Conservation (phyloP, 2,329 filamentous ascomycete species). For the Fusarium metavorans region DNA sequence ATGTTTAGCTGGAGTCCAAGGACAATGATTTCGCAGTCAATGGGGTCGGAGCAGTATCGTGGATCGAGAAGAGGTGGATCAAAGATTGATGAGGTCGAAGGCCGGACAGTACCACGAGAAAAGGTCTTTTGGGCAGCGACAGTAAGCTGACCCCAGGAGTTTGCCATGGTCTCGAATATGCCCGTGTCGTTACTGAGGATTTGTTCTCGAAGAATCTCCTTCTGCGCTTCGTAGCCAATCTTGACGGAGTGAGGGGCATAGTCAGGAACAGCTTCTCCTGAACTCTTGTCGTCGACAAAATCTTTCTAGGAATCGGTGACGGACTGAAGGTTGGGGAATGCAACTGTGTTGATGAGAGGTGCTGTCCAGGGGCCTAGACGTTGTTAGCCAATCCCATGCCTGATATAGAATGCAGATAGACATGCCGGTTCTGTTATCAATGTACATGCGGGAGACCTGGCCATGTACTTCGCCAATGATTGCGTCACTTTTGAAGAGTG, state of each 20-base stretch:
- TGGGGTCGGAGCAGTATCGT: conserved; percentile 24
- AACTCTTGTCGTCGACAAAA: conserved; percentile 8
- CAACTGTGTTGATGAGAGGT: conserved; percentile 23
- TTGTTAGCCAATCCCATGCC: not conserved
- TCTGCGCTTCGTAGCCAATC: conserved; percentile 17
- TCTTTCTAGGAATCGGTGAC: conserved; percentile 7
- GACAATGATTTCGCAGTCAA: conserved; percentile 26
- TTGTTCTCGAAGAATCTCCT: conserved; percentile 6
- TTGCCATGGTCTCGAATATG: conserved; percentile 24
- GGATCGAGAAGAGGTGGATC: conserved; percentile 13
- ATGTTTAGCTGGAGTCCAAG: conserved; percentile 25
- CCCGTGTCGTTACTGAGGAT: conserved; percentile 13
- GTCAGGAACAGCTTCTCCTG: not conserved
- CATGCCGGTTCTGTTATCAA: conserved; percentile 17
- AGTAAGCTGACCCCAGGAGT: conserved; percentile 18
- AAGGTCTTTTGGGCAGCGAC: conserved; percentile 30
- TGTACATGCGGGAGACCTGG: conserved; percentile 10
- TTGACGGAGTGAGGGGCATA: conserved; percentile 6
- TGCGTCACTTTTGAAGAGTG: conserved; percentile 13
- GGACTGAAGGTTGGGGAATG: conserved; percentile 8
- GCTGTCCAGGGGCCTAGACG: conserved; percentile 23
- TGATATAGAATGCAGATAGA: no score
- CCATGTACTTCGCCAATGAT: conserved; percentile 17
- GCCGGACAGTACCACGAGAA: conserved; percentile 12
- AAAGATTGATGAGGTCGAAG: conserved; percentile 7